Percentiles rank a stretch among this genome's conserved stretches.
These are phyloP conservation scores for Wickerhamiella occidentalis DNA, from an alignment of 805 yeast genomes.

Conservation along the genomic window DNA sequence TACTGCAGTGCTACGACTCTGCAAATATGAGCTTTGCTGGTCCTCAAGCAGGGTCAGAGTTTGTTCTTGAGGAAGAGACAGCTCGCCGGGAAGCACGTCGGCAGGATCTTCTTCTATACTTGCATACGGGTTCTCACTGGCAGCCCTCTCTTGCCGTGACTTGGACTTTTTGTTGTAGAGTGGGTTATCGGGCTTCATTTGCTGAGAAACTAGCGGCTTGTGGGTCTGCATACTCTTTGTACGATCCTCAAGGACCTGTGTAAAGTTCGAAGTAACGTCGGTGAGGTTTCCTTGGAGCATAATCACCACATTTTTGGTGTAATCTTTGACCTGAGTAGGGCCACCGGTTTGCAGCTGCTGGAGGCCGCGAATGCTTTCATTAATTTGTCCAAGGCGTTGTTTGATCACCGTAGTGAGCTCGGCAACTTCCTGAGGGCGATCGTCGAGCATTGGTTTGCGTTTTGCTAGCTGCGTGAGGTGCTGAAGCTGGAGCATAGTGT, in stretches of 20 bases:
- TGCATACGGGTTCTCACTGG: slow-evolving; percentile 22
- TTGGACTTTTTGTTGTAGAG: slow-evolving; percentile 20
- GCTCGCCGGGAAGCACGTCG: slow-evolving; percentile 25
- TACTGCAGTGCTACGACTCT: slow-evolving; percentile 77
- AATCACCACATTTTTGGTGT: slow-evolving; percentile 77
- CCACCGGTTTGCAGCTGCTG: slow-evolving; percentile 38
- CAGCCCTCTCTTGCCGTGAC: neutral
- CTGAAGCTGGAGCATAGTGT: slow-evolving; percentile 67
- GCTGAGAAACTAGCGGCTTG: slow-evolving; percentile 55
- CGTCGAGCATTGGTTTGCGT: slow-evolving; percentile 83
- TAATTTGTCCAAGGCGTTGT: slow-evolving; percentile 77
- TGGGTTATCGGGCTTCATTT: slow-evolving; percentile 28
- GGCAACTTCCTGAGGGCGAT: slow-evolving; percentile 84
- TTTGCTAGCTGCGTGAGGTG: slow-evolving; percentile 78
- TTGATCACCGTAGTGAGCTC: slow-evolving; percentile 73
- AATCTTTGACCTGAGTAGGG: slow-evolving; percentile 49
- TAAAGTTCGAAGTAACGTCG: slow-evolving; percentile 84
- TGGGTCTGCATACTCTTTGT: slow-evolving; percentile 73
- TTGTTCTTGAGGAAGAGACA: slow-evolving; percentile 79
- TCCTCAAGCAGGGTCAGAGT: slow-evolving; percentile 73
- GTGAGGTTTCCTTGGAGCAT: slow-evolving; percentile 80
- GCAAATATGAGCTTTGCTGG: slow-evolving; percentile 61
- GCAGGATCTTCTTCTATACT: slow-evolving; percentile 15
- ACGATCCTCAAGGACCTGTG: slow-evolving; percentile 75
- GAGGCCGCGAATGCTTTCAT: slow-evolving; percentile 50